Evolutionary conservation across 1,284 basidiomycete species (phyloP), one percentile per base, ranked within the genome.

Genomic region (Malassezia brasiliensis): DNA sequence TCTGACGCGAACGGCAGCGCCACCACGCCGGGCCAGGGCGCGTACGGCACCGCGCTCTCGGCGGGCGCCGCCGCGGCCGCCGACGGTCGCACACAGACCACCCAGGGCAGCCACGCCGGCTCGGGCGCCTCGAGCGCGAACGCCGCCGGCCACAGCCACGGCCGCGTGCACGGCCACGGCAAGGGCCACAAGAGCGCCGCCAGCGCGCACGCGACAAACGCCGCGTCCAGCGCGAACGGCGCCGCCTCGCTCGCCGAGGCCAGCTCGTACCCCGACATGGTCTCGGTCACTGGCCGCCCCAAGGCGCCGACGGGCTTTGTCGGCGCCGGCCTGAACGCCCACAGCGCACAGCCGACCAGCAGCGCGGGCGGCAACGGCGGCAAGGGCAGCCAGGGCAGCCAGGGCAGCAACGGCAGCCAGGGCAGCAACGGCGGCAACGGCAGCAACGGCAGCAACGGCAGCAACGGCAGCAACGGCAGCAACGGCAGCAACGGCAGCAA

Each of bases 261-360:
- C 3, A 35, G 14, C n/a, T 34, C 45, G 17, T 47, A 35, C 35
- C 30, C 45, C 22, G 45, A 47, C 45, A 47, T 47, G 45, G 17
- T 37, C 17, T 15, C 47, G 14, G 14, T 37, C 30, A n/a, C 47
- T 20, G 47, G 35, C 32, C n/a, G 8, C 30, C 20, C 47, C n/a
- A 20, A 11, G 9, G 28, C 32, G 25, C 5, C 37, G 17, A 48
- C 25, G 14, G 42, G 42, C 42, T 45, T 45, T 45, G 42, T 28
- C 4, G 7, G 25, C 36, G n/a, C 15, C 15, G 15, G 36, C 11
- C 36, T 2, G 11, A 17, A 17, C 3, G n/a, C 15, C 36, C 3
- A 34, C 32, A 34, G 32, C 32, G 32, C 25, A 7, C 25, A 28
- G 25, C 25, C 25, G 25, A 42, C 17, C 22, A 9, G 40, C 40